Base-by-base conservation (phyloP, 495 filamentous ascomycete genomes). In the Podospora fimiseda region DNA sequence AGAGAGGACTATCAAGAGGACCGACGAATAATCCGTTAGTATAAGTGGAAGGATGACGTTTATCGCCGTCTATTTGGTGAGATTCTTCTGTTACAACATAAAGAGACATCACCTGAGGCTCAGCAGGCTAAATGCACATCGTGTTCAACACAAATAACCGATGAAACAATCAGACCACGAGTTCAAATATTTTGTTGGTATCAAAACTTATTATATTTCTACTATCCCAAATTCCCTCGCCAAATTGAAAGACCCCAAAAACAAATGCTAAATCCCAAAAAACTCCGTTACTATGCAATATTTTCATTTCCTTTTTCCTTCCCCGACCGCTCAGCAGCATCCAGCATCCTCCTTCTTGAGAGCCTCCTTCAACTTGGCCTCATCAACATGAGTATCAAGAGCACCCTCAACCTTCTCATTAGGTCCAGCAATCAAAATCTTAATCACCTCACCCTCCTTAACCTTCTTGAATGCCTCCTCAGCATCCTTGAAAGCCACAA, bases 381-480 rank as follows among this genome's bases (percentile, higher is more conserved):
- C 50, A 33, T 63, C 62, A 1, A 57, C 62, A 13, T 20, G 44
- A 20, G 59, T 63, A 30, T 63, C 60, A 27, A 66, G 20, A 8
- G 9, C 21, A 3, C 36, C 43, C 44, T 70, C 58, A 2, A 68
- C 37, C 62, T 76, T 74, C 68, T 83, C 76, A 57, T 77, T 79
- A 1, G 80, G 78, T 1, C 89, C 89, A 36, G 81, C 80, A 63
- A 95, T 94, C 55, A 93, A 61, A 21, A 84, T 83, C 80, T 95
- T 95, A 60, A 93, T 91, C 13, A 88, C 88, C 69, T 87, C 76
- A 1, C 88, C 89, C 46, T 74, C 75, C 72, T 83, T 85, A 14
- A 86, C 82, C 68, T 83, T 84, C 64, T 88, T 78, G 70, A 91
- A 94, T 2, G 90, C 90, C 56, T 83, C 69, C 62, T 87, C 82